phyloP scores from a whole-genome alignment of 352 stramenopile genomes.

The Globisporangium carolinianum region DNA sequence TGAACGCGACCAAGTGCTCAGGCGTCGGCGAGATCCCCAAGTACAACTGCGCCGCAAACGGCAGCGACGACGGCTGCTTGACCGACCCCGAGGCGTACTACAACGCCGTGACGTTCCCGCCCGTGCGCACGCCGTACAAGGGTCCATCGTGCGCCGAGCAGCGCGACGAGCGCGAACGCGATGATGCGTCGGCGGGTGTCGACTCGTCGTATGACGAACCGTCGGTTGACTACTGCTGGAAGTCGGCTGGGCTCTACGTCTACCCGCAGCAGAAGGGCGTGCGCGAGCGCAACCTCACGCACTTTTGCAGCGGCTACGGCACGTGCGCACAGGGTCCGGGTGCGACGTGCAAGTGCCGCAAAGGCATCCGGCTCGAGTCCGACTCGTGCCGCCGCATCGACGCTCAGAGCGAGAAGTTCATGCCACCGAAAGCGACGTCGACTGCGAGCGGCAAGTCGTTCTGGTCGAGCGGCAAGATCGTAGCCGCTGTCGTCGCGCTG shows the following conservation, averaged over 20 bases:
- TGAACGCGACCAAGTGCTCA: no score
- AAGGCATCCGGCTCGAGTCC: conserved; percentile 30
- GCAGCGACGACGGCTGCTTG: no score
- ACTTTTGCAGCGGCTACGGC: conserved; percentile 64
- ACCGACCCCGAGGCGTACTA: no score
- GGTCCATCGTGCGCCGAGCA: conserved; percentile 31
- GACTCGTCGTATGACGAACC: conserved; percentile 15
- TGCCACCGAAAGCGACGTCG: conserved; percentile 3
- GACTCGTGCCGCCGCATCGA: conserved; percentile 59
- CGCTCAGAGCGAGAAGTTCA: conserved; percentile 30
- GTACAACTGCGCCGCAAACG: no score
- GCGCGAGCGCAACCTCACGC: conserved; percentile 47
- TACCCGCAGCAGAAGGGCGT: conserved; percentile 58
- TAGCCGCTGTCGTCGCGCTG: conserved; percentile 7
- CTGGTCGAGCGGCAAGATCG: conserved; percentile 3
- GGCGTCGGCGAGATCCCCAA: no score
- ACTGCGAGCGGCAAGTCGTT: conserved; percentile 3
- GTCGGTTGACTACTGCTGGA: conserved; percentile 72
- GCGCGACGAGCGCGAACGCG: background rate
- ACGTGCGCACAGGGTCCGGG: conserved; percentile 43
- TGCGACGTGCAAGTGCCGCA: conserved; percentile 49
- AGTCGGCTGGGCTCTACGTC: conserved; percentile 43
- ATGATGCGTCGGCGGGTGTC: background rate
- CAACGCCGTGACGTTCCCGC: conserved; percentile 42
- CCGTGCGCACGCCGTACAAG: conserved; percentile 41